These are phyloP conservation scores for Colletotrichum sp. DNA, from an alignment of 2,329 filamentous ascomycete genomes.

Conservation along the genomic window DNA sequence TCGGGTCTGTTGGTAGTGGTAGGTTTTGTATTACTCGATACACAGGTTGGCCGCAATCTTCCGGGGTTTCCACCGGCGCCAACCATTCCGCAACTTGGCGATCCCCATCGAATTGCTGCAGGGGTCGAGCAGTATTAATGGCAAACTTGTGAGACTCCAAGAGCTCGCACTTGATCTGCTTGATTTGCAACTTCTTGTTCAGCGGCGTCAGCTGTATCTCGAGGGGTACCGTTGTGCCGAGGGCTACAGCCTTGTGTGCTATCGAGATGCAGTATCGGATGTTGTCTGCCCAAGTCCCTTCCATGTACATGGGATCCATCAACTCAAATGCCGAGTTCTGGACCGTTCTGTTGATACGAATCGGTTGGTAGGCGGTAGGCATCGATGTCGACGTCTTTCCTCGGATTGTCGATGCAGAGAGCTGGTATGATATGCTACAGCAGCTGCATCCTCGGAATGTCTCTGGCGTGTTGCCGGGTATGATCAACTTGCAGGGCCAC, in stretches of 20 bases:
- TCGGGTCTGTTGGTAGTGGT: background rate
- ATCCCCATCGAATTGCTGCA: background rate
- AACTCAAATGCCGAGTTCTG: background rate
- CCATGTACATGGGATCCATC: conserved; percentile 1
- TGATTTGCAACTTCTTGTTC: background rate
- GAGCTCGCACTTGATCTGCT: background rate
- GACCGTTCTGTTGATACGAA: background rate
- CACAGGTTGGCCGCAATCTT: background rate
- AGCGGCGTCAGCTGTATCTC: background rate
- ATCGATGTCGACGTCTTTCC: background rate
- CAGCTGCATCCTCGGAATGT: background rate
- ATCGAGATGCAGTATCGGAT: background rate
- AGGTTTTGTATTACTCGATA: background rate
- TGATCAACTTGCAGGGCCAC: background rate
- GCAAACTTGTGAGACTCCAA: background rate
- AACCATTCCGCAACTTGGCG: background rate
- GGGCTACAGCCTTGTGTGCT: conserved; percentile 1
- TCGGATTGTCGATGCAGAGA: background rate
- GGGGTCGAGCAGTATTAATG: too few species aligned
- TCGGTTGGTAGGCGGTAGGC: background rate
- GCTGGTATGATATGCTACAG: conserved; percentile 9
- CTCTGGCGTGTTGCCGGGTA: background rate
- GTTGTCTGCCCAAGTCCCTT: background rate
- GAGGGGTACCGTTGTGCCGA: background rate
- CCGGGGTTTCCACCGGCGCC: background rate